phyloP scores from a whole-genome alignment of 2,329 filamentous ascomycete species.

The Colletotrichum cuscutae region DNA sequence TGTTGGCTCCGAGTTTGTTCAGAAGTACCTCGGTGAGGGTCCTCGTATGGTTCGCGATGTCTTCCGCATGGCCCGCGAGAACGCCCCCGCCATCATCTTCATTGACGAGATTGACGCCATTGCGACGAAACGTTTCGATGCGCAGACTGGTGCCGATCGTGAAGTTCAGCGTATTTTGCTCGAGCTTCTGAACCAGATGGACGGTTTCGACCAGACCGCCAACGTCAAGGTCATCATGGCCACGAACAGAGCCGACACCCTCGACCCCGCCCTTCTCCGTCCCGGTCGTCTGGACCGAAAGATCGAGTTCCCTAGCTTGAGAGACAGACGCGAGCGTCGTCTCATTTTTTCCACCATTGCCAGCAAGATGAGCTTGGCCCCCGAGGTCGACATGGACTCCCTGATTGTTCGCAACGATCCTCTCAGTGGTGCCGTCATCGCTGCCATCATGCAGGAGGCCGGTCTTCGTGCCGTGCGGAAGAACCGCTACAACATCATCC shows the following conservation, averaged over 20 bases:
- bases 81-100: conserved; percentile 98
- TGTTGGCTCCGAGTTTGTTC: conserved; percentile 91
- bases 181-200: conserved; percentile 99
- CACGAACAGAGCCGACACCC: conserved; percentile 96
- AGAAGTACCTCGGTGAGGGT: conserved; percentile 92
- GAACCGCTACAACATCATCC: conserved; percentile 99
- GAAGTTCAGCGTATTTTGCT: conserved; percentile 98
- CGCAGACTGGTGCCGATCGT: conserved; percentile 96
- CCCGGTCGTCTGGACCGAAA: conserved; percentile 96
- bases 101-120: conserved; percentile 99
- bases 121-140: conserved; percentile 98
- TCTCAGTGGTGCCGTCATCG: conserved; percentile 93
- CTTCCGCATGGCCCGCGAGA: conserved; percentile 98
- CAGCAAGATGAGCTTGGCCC: conserved; percentile 94
- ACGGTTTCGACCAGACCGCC: conserved; percentile 97
- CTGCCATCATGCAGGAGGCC: conserved; percentile 99
- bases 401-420: conserved; percentile 97
- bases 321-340: conserved; percentile 92
- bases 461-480: conserved; percentile 93
- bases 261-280: conserved; percentile 93
- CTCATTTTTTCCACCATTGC: conserved; percentile 99
- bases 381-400: conserved; percentile 95
- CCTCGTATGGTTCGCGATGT: conserved; percentile 99
- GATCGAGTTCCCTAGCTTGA: conserved; percentile 97
- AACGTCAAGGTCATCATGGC: conserved; percentile 99